Evolutionary conservation across 2,329 filamentous ascomycete genomes (phyloP).

Genomic region (Aspergillus viridinutans): DNA sequence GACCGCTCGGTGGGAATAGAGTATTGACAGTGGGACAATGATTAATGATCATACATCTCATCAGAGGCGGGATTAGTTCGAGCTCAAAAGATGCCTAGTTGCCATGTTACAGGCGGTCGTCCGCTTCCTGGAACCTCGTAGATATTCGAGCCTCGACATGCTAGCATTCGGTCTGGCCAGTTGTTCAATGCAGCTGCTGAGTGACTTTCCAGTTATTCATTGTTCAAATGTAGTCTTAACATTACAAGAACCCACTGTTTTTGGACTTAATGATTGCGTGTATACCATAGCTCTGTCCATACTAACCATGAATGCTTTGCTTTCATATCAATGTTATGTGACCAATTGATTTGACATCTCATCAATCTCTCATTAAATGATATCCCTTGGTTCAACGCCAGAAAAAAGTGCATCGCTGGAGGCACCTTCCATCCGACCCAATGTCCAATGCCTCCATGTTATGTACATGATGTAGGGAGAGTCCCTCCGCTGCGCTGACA

Average conservation of each 20-base stretch:
- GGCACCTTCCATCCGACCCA: conserved; percentile 3
- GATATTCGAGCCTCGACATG: not conserved
- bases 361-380: conserved; percentile 16
- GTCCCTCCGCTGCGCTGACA: conserved; percentile 1
- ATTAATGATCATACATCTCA: not conserved
- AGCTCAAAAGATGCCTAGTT: not conserved
- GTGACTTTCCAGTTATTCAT: not conserved
- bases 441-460: conserved; percentile 4
- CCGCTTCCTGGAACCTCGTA: not conserved
- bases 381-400: conserved; percentile 14
- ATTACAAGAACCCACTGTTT: not conserved
- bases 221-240: not conserved
- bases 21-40: not conserved
- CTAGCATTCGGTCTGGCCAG: not conserved
- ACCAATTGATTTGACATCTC: conserved; percentile 11
- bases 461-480: conserved; percentile 17
- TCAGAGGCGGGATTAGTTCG: not conserved
- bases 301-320: not conserved
- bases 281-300: not conserved
- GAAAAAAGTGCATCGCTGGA: conserved; percentile 11
- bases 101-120: not conserved
- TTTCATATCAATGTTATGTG: conserved; percentile 1
- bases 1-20: no score
- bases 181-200: not conserved
- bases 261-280: not conserved